Evolutionary conservation across 139 green algal genomes (phyloP), one percentile per base, ranked within the genome.

Genomic region (Protoeuglena noctilucae): DNA sequence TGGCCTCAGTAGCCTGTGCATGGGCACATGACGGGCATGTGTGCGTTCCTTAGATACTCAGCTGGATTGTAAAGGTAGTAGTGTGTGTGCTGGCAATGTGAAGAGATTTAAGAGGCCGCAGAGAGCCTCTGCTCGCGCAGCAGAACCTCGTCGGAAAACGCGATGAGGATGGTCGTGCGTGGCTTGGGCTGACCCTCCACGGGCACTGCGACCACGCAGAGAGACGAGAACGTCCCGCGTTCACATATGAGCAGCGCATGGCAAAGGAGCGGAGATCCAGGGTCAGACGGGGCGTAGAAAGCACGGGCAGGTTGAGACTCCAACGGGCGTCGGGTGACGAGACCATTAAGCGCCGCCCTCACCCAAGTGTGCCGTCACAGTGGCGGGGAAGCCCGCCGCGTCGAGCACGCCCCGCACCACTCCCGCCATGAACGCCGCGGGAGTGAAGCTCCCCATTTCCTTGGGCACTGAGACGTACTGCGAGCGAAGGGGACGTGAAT

Each of bases 151-250:
- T 60, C 17, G 46, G 85, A 69, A 54, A 95, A 84, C 67, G 93
- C 93, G 43, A 95, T 88, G 12, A 95, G 71, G 14, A 95, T 82
- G 54, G 79, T 90, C n/a, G 82, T 93, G 61, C 74, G 81, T 40
- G 76, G 71, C 45, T 70, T 75, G 1, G 64, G 43, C 19, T 70
- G 54, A 3, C 67, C 78, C 31, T 68, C 54, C 23, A 76, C 61
- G 26, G 41, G 51, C 31, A 25, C n/a, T n/a, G 48, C 39, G 1
- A 71, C 54, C 28, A 89, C 77, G 57, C 74, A 87, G 55, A 90
- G 81, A 1, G 83, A 79, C 27, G 84, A 85, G 16, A 94, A 81
- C 49, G 81, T 93, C 75, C 58, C 63, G 1, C n/a, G 6, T 28
- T 24, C 9, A 9, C 21, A 53, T 27, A 34, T 23, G 4, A 29